Base-by-base conservation (phyloP, 1,139 yeast genomes). In the Saccharomyces hybrid region DNA sequence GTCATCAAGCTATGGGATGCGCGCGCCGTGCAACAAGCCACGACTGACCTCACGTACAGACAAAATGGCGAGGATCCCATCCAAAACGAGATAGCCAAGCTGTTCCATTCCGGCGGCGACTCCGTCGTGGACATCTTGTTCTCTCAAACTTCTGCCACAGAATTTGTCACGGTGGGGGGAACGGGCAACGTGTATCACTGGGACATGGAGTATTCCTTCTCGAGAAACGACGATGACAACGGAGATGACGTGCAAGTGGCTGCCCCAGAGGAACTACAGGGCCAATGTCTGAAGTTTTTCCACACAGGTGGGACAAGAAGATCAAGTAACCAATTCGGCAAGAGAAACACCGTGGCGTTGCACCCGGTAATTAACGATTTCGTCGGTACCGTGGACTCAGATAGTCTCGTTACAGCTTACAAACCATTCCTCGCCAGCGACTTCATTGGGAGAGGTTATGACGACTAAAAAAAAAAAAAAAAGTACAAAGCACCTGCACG, bases 131-230 rank as follows among this genome's bases (percentile, higher is more conserved):
- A 67, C 53, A 60, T 68, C 19, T 62, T 61, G 55, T 67, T 68
- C 51, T 63, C 68, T 1, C 56, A 58, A 48, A 64, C 65, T 11
- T 59, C 65, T 2, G 63, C 72, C 4, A 61, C 68, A 1, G 66
- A 65, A 51, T 63, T 68, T 49, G 48, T 68, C 19, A 63, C 71
- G 6, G 68, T 68, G 12, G 71, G 72, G 29, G 64, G 62, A 6
- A 56, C 65, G 8, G 72, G 71, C 21, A 66, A 65, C 48, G 64
- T 68, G 4, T 67, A 68, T 56, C 72, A 68, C 44, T 68, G 72
- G 72, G 69, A 68, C 54, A 54, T 66, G 55, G 65, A 62, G 47
- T 62, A 59, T 47, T 57, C 65, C 49, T 61, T 67, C 50, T 57
- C 63, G 19, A 60, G 58, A 21, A 58, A 61, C 47, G 65, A 60